A percentile compares a stretch with the other conserved stretches of the same genome.
phyloP scores from a whole-genome alignment of 306 rosid genomes.

The Carpinus fangiana region DNA sequence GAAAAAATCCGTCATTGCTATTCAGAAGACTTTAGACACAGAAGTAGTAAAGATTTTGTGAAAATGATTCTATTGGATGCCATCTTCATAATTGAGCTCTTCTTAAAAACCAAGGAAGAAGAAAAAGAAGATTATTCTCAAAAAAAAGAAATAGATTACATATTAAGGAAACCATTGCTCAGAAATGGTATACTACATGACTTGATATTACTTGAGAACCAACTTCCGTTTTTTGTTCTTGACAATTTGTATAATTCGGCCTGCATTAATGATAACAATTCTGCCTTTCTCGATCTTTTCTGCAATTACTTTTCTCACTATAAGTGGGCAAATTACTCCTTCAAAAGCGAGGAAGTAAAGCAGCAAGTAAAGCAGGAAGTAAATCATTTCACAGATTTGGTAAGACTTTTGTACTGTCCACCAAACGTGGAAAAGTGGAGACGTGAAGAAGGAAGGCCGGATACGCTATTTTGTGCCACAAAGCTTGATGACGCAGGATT shows the following conservation, averaged over 20 bases:
- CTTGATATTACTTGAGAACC: constrained; percentile 36
- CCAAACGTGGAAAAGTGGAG: no score
- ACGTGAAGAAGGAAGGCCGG: no score
- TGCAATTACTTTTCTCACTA: neutral
- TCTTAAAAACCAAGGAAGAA: no score
- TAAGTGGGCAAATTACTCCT: no score
- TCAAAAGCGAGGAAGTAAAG: no score
- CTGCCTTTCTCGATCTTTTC: neutral
- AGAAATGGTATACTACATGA: constrained; percentile 16
- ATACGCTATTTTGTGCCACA: neutral
- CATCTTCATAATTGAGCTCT: no score
- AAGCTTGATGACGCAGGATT: neutral
- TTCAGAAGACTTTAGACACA: no score
- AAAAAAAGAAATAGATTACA: neutral
- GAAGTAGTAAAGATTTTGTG: no score
- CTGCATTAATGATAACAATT: neutral
- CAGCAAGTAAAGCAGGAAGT: neutral
- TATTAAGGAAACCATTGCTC: neutral
- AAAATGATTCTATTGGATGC: no score
- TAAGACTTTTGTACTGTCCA: neutral
- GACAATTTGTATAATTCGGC: neutral
- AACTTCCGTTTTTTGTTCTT: constrained; percentile 29
- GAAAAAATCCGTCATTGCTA: no score
- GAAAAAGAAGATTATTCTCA: no score
- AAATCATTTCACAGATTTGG: neutral